Conservation (phyloP, 2,329 filamentous ascomycete species). For the Fusarium algeriense region DNA sequence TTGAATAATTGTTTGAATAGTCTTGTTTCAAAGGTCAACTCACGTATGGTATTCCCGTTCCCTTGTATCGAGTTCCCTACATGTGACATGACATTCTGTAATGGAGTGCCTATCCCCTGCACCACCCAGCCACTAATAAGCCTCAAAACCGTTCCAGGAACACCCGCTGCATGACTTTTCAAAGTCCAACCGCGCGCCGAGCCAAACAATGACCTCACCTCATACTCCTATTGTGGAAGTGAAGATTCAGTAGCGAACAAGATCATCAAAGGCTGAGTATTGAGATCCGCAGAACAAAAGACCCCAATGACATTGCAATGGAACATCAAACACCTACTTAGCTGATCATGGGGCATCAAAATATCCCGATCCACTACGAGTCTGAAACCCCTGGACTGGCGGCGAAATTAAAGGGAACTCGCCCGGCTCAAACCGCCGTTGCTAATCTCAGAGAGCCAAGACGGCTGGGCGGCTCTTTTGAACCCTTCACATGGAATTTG, state of each 20-base stretch:
- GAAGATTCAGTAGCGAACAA: neutral
- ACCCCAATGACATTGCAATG: neutral
- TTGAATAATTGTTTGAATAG: neutral
- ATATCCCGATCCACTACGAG: constrained; percentile 11
- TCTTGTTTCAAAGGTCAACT: neutral
- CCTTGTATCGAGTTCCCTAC: neutral
- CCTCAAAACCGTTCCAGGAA: constrained; percentile 21
- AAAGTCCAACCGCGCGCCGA: neutral
- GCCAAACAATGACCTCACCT: constrained; percentile 23
- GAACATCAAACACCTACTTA: constrained; percentile 10
- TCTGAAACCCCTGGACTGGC: constrained; percentile 4
- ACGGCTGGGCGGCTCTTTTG: constrained; percentile 23
- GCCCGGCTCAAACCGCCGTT: constrained; percentile 10
- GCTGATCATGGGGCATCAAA: constrained; percentile 3
- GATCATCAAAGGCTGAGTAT: constrained; percentile 10
- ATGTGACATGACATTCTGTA: constrained; percentile 9
- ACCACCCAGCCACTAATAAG: constrained; percentile 27
- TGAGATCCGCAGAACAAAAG: constrained; percentile 20
- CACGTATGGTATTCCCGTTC: neutral
- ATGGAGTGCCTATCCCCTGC: constrained; percentile 4
- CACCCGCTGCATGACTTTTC: constrained; percentile 7
- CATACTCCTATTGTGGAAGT: constrained; percentile 1
- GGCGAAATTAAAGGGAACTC: constrained; percentile 35
- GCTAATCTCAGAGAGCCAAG: constrained; percentile 30
- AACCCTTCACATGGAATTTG: neutral